Conservation (phyloP, 1,284 basidiomycete genomes). For the Somion occarium region DNA sequence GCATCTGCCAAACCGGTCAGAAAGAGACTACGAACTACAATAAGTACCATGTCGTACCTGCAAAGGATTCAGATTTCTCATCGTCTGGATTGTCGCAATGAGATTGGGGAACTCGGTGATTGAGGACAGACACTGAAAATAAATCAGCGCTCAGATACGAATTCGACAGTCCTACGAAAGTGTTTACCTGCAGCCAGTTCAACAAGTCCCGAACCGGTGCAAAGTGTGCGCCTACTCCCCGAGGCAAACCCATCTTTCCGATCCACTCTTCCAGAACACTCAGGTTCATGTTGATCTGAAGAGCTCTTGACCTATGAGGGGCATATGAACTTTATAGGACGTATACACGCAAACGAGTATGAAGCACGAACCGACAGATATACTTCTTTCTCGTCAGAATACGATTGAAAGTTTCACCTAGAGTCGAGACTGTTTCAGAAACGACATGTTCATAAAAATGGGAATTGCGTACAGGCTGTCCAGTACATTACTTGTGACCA, state of each 20-base stretch:
- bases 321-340: constrained; percentile 1
- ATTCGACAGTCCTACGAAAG: background rate
- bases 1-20: constrained; percentile 53
- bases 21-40: background rate
- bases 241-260: constrained; percentile 74
- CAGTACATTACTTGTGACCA: constrained; percentile 97
- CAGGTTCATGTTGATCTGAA: constrained; percentile 90
- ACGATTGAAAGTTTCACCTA: constrained; percentile 94
- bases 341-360: constrained; percentile 2
- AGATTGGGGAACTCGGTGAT: constrained; percentile 84
- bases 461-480: constrained; percentile 62
- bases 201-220: constrained; percentile 82
- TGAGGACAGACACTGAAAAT: constrained; percentile 77
- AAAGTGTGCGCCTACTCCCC: constrained; percentile 78
- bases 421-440: constrained; percentile 2
- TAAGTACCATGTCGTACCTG: constrained; percentile 47
- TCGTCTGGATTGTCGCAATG: constrained; percentile 85
- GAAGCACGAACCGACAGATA: constrained; percentile 68
- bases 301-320: constrained; percentile 64
- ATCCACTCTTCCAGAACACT: constrained; percentile 91
- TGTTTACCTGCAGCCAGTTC: constrained; percentile 76
- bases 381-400: constrained; percentile 90
- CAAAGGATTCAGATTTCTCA: constrained; percentile 85
- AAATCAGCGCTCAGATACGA: background rate
- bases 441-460: background rate